These are phyloP conservation scores for Lepraria neglecta DNA, from an alignment of 495 filamentous ascomycete genomes.

Conservation along the genomic window DNA sequence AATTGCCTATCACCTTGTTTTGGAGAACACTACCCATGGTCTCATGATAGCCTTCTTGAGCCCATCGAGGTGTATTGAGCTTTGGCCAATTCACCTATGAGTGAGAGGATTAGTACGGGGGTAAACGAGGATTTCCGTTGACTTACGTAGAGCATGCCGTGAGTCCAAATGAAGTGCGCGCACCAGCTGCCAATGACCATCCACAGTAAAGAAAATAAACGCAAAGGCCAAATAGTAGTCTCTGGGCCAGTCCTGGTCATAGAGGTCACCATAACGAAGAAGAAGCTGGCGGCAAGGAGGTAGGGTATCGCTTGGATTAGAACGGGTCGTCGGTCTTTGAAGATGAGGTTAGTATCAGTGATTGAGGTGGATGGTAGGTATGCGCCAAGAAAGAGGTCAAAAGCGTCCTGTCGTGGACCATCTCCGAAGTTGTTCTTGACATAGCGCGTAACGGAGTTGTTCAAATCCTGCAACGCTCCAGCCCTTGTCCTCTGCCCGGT, in stretches of 20 bases:
- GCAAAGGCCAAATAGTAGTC: constrained; percentile 66
- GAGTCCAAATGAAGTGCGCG: constrained; percentile 62
- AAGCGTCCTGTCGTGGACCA: constrained; percentile 88
- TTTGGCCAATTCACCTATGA: constrained; percentile 95
- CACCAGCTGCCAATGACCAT: constrained; percentile 60
- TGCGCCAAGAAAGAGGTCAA: constrained; percentile 84
- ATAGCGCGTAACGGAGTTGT: constrained; percentile 78
- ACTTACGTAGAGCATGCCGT: constrained; percentile 92
- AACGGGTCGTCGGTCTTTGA: constrained; percentile 79
- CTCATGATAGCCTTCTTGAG: constrained; percentile 82
- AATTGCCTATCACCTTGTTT: constrained; percentile 66
- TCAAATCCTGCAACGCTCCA: constrained; percentile 74
- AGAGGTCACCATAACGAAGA: constrained; percentile 75
- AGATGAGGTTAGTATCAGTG: constrained; percentile 60
- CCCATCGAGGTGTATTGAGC: constrained; percentile 77
- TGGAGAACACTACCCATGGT: constrained; percentile 67
- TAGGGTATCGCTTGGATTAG: constrained; percentile 88
- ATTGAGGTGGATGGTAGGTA: constrained; percentile 64
- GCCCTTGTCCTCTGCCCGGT: constrained; percentile 77
- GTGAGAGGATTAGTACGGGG: too few relatives aligned
- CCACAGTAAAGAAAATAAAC: constrained; percentile 73
- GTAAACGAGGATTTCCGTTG: too few relatives aligned
- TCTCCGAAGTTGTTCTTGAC: constrained; percentile 87
- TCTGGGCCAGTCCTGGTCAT: constrained; percentile 62
- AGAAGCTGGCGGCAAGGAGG: constrained; percentile 76